These are phyloP conservation scores for Microdochium bolleyi DNA, from an alignment of 2,329 filamentous ascomycete genomes.

Conservation along the genomic window DNA sequence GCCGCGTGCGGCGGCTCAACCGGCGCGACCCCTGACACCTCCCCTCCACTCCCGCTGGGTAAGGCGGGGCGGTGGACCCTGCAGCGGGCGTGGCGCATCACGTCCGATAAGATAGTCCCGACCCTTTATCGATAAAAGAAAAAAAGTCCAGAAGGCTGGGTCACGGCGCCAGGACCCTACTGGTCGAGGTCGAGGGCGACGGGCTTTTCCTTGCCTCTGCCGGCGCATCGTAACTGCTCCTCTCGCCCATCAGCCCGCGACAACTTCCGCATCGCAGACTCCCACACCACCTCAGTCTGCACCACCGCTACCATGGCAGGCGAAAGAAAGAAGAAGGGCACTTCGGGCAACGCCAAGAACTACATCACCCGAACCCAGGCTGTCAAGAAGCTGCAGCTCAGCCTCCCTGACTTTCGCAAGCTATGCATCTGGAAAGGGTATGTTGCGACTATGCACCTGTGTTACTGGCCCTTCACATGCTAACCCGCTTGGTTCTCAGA, in stretches of 20 bases:
- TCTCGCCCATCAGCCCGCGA: background rate
- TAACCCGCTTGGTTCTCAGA: slow-evolving; percentile 8
- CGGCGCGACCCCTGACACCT: background rate
- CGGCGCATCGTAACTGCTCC: background rate
- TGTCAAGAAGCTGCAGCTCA: slow-evolving; percentile 95
- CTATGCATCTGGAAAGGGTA: slow-evolving; percentile 96
- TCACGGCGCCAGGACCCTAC: background rate
- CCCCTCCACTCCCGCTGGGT: background rate
- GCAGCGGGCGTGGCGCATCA: background rate
- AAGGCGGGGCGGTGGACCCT: background rate
- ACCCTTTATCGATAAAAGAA: slow-evolving; percentile 11
- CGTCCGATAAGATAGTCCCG: background rate
- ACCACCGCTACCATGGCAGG: slow-evolving; percentile 41
- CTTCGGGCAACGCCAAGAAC: slow-evolving; percentile 91
- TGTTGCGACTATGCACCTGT: background rate
- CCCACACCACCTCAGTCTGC: background rate
- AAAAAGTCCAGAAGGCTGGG: slow-evolving; percentile 11
- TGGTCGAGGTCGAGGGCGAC: too few species aligned
- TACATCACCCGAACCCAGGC: slow-evolving; percentile 97
- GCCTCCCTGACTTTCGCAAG: slow-evolving; percentile 92
- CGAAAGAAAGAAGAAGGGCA: slow-evolving; percentile 86
- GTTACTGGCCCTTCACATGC: background rate
- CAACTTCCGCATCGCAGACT: slow-evolving; percentile 6
- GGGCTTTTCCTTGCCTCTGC: background rate
- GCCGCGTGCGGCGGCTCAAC: too few species aligned